Evolutionary conservation across 805 yeast species (phyloP).

Genomic region (Candida adriatica): DNA sequence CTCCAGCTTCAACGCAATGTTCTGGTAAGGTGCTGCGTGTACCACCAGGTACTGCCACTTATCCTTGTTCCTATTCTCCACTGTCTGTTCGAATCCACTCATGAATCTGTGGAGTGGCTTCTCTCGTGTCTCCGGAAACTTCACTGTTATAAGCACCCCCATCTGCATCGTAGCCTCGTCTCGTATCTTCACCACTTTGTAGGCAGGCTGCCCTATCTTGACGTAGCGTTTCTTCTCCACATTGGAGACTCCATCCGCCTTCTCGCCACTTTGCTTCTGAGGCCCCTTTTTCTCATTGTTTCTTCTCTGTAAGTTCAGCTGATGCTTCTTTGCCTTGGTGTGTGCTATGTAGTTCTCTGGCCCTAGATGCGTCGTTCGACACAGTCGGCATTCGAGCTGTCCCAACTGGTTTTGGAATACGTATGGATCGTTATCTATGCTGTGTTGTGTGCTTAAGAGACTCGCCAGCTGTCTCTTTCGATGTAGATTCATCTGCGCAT

Average conservation of each 20-base stretch:
- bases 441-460: conserved; percentile 47
- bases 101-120: conserved; percentile 68
- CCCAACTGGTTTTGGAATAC: conserved; percentile 82
- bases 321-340: conserved; percentile 79
- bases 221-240: conserved; percentile 11
- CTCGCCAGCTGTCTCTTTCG: conserved; percentile 44
- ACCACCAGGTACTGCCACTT: conserved; percentile 65
- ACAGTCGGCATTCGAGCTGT: conserved; percentile 72
- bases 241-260: conserved; percentile 22
- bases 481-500: conserved; percentile 60
- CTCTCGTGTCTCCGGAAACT: conserved; percentile 40
- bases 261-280: conserved; percentile 13
- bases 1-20: conserved; percentile 70
- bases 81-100: conserved; percentile 64
- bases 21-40: conserved; percentile 89
- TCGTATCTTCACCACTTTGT: conserved; percentile 59
- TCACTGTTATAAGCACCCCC: conserved; percentile 63
- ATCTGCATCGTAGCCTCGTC: conserved; percentile 48
- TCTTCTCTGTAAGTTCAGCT: conserved; percentile 60
- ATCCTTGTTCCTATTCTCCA: conserved; percentile 37
- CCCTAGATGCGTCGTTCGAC: conserved; percentile 74
- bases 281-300: conserved; percentile 27
- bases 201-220: conserved; percentile 66
- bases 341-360: conserved; percentile 82
- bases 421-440: conserved; percentile 68